Conservation (phyloP, 306 rosid species). For the Sophora flavescens region DNA sequence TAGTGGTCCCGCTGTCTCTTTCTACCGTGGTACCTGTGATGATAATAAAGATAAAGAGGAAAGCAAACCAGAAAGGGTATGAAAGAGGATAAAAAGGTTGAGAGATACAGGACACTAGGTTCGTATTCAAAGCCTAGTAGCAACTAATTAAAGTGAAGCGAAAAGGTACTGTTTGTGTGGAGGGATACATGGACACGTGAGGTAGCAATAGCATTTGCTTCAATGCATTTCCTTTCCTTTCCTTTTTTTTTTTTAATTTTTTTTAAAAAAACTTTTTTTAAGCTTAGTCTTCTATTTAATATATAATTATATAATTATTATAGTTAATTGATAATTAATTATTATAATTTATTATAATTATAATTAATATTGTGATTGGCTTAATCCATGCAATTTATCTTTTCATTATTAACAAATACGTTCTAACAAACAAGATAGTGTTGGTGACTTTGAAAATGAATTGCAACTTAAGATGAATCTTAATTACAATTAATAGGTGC, state of each 20-base stretch:
- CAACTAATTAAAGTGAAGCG: not conserved
- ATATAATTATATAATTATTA: too few species aligned
- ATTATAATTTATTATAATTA: too few species aligned
- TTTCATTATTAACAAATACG: too few species aligned
- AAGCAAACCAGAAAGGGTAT: conserved; percentile 24
- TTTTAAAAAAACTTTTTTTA: too few species aligned
- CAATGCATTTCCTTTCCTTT: not conserved
- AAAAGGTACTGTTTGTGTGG: conserved; percentile 46
- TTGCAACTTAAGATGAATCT: too few species aligned
- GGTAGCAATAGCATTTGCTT: conserved; percentile 42
- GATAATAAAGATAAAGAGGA: not conserved
- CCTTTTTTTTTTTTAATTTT: not conserved
- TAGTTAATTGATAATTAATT: too few species aligned
- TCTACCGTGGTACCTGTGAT: conserved; percentile 39
- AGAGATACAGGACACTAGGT: conserved; percentile 37
- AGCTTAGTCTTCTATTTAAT: too few species aligned
- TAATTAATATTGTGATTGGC: too few species aligned
- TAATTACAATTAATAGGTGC: too few species aligned
- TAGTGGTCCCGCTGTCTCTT: conserved; percentile 44
- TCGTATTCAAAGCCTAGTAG: conserved; percentile 15
- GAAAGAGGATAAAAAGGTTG: not conserved
- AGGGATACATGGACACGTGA: conserved; percentile 54
- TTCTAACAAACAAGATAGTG: too few species aligned
- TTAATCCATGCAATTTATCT: too few species aligned
- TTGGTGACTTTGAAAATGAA: too few species aligned